phyloP scores from a whole-genome alignment of 2,329 filamentous ascomycete species.

The Clonostachys rosea region DNA sequence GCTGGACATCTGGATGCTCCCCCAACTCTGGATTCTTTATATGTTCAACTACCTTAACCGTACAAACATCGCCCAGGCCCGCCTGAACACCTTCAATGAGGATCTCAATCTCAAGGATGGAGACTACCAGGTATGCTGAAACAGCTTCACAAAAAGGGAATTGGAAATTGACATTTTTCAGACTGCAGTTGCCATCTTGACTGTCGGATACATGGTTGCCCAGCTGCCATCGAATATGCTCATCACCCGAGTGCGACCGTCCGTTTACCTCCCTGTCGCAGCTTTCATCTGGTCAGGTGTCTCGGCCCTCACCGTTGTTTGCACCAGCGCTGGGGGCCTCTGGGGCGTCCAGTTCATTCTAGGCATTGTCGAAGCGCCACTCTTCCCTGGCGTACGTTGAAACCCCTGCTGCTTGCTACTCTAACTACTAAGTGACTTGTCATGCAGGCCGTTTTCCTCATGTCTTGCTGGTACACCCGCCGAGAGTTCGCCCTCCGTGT shows the following conservation, averaged over 20 bases:
- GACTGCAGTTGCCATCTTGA: conserved; percentile 4
- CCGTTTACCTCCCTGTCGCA: conserved; percentile 41
- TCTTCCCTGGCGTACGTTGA: conserved; percentile 34
- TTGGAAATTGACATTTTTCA: background rate
- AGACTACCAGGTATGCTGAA: conserved; percentile 2
- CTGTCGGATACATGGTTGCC: conserved; percentile 12
- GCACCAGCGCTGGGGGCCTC: conserved; percentile 39
- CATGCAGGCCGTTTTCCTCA: conserved; percentile 32
- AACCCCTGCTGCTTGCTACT: background rate
- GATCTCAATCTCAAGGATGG: conserved; percentile 1
- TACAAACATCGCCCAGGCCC: conserved; percentile 8
- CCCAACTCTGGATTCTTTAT: conserved; percentile 11
- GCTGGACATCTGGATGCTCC: conserved; percentile 10
- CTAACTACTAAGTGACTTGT: background rate
- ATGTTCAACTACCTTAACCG: conserved; percentile 13
- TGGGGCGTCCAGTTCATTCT: conserved; percentile 39
- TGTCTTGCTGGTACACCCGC: conserved; percentile 54
- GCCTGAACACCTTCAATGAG: conserved; percentile 2
- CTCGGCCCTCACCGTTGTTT: conserved; percentile 40
- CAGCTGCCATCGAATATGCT: conserved; percentile 45
- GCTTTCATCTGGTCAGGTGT: conserved; percentile 38
- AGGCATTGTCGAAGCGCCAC: conserved; percentile 44
- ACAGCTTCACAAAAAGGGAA: background rate
- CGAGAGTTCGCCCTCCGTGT: conserved; percentile 50
- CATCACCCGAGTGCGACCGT: conserved; percentile 40